Evolutionary conservation across 2,329 filamentous ascomycete species (phyloP), one percentile per base, ranked within the genome.

Genomic region (Chlorencoelia australis): DNA sequence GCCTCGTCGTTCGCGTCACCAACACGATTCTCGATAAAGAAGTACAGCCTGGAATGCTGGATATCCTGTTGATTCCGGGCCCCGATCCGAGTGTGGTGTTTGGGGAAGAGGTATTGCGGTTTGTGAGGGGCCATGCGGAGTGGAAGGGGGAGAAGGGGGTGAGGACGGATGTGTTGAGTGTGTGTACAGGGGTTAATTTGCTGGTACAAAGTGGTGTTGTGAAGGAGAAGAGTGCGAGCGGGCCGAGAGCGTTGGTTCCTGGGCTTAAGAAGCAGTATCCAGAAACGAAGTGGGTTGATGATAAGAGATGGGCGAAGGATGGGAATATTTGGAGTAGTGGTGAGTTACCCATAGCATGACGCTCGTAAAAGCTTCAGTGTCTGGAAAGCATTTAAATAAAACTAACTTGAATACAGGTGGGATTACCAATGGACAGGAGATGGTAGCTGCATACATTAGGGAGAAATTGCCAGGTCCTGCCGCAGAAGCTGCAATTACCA

Each of bases 251-350:
- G 0, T 9, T 71, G 37, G 63, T 72, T 47, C 53, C 56, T 8
- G 32, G 9, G 5, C 36, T 51, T 27, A 40, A 33, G 31, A 48
- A 46, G 34, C 60, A 53, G 48, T 67, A 59, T 30, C 63, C 59
- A 10, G 53, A 53, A 1, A 54, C 62, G 14, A 56, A 58, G 36
- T 59, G 68, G 40, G 58, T 65, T 7, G 69, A 69, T 3, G 56
- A 67, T 3, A 59, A 66, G 33, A 56, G 70, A 25, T 74, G 69
- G 69, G 55, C 63, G 24, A 59, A 62, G 38, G 69, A 73, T 42
- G 68, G 68, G 7, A 71, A 68, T 45, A 52, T 74, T 26, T 74
- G 71, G 70, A 66, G 63, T 17, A 67, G 67, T 45, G 69, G 69
- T 51, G 41, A 28, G 49, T 25, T 20, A 37, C 64, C 60, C 15